Percentiles rank a stretch among this genome's conserved stretches.
Evolutionary conservation across 352 stramenopile species (phyloP).

Genomic region (Globisporangium cystogenes): DNA sequence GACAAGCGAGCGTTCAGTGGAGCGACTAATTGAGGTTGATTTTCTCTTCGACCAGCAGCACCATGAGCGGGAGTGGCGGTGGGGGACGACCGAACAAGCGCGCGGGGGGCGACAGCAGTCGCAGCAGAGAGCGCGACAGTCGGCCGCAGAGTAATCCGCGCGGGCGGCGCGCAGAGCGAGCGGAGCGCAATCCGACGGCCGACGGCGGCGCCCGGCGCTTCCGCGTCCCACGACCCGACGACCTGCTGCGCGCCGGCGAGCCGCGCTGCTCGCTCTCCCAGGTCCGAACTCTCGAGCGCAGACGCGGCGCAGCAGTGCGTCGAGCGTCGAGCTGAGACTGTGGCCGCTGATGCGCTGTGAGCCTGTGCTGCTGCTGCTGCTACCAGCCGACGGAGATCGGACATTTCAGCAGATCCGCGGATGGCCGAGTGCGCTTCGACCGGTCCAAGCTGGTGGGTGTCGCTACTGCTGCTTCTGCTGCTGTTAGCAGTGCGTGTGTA

Average conservation of each 20-base stretch:
- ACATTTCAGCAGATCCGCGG: constrained; percentile 52
- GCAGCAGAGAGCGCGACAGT: neutral
- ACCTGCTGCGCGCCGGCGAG: constrained; percentile 18
- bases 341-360: constrained; percentile 3
- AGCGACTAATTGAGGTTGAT: neutral
- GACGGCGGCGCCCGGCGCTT: constrained; percentile 19
- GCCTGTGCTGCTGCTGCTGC: neutral
- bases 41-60: neutral
- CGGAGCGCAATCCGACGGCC: neutral
- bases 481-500: neutral
- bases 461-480: too few species aligned
- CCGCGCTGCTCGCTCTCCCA: constrained; percentile 13
- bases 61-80: neutral
- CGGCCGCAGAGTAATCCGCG: neutral
- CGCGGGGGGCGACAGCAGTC: constrained; percentile 1
- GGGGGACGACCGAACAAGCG: constrained; percentile 11
- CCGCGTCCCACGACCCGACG: constrained; percentile 17
- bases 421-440: constrained; percentile 45
- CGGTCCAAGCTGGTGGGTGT: constrained; percentile 51
- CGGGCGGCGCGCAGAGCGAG: too few species aligned
- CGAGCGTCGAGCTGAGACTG: neutral
- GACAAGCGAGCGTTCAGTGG: neutral
- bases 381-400: constrained; percentile 54
- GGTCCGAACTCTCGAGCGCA: constrained; percentile 1
- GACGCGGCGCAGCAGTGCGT: too few species aligned